phyloP scores from a whole-genome alignment of 768 basidiomycete species.

The Pleurotus cornucopiae region DNA sequence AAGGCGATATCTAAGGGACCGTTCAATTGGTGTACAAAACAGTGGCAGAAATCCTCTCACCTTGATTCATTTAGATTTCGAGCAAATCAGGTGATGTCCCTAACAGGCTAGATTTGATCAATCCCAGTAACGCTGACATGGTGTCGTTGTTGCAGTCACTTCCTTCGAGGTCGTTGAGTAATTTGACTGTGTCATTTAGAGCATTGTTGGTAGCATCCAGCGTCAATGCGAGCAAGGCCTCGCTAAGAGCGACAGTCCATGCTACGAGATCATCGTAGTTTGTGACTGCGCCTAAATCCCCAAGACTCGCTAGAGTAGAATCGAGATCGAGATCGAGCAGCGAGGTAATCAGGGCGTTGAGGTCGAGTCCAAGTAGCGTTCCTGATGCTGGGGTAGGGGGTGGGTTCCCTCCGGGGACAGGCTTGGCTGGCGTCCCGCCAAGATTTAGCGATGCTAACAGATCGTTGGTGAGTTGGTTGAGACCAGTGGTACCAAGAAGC shows the following conservation, averaged over 20 bases:
- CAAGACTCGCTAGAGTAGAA: neutral
- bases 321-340: neutral
- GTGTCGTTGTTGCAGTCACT: neutral
- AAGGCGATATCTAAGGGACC: neutral
- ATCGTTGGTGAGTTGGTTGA: neutral
- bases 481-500: neutral
- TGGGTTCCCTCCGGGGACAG: neutral
- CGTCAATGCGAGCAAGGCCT: neutral
- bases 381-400: neutral
- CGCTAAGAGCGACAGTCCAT: neutral
- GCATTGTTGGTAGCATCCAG: neutral
- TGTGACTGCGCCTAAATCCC: neutral
- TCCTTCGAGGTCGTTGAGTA: slow-evolving; percentile 2
- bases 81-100: neutral
- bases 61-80: neutral
- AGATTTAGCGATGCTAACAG: neutral
- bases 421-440: neutral
- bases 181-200: neutral
- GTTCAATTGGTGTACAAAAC: neutral
- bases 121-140: neutral
- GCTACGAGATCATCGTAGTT: neutral
- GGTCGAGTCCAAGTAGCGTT: slow-evolving; percentile 3
- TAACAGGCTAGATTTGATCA: slow-evolving; percentile 3
- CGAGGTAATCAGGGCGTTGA: neutral
- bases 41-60: too few relatives aligned